These are phyloP conservation scores for Phaseolus lunatus DNA, from an alignment of 306 rosid species.

Conservation along the genomic window DNA sequence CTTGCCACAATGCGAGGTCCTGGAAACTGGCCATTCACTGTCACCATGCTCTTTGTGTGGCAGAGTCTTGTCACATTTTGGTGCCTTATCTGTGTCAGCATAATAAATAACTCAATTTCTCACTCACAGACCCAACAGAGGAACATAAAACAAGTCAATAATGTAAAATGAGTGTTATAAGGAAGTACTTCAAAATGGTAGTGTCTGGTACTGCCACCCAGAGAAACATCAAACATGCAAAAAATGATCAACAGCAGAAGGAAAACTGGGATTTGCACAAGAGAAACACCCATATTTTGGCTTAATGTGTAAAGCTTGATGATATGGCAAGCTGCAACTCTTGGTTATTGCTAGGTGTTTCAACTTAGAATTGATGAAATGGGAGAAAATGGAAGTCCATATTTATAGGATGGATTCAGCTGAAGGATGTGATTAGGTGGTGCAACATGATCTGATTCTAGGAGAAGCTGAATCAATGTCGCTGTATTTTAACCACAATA, in stretches of 20 bases:
- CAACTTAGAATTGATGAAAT: slow-evolving; percentile 37
- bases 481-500: slow-evolving; percentile 40
- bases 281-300: slow-evolving; percentile 51
- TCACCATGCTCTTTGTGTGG: slow-evolving; percentile 70
- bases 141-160: not conserved
- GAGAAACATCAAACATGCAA: slow-evolving; percentile 45
- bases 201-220: slow-evolving; percentile 61
- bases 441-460: slow-evolving; percentile 18
- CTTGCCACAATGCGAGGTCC: slow-evolving; percentile 78
- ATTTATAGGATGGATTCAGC: slow-evolving; percentile 37
- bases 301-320: not conserved
- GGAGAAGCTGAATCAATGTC: slow-evolving; percentile 37
- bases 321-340: not conserved
- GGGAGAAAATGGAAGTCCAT: slow-evolving; percentile 2
- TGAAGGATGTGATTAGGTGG: slow-evolving; percentile 34
- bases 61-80: slow-evolving; percentile 70
- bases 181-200: slow-evolving; percentile 64
- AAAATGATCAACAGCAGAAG: slow-evolving; percentile 32
- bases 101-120: not conserved
- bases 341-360: not conserved
- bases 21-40: slow-evolving; percentile 76
- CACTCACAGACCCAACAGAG: not conserved
- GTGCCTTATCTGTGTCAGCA: slow-evolving; percentile 51
- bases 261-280: slow-evolving; percentile 40
- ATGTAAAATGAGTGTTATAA: not conserved